Conservation (phyloP, 108 stramenopile species). For the Aureococcus anophagefferens region DNA sequence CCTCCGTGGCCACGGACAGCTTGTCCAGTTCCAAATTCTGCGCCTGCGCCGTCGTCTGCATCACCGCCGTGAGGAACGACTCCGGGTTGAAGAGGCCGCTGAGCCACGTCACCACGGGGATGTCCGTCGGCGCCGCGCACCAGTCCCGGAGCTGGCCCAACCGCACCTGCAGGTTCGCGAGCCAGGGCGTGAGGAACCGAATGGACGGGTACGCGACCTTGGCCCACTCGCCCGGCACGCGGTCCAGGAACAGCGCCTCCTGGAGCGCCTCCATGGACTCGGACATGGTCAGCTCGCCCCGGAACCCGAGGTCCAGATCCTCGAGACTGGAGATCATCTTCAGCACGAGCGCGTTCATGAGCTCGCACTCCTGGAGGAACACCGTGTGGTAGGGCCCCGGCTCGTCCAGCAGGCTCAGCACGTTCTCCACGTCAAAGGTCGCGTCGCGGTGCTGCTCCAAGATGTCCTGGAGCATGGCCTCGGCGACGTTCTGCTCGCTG, state of each 20-base stretch:
- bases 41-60: conserved; percentile 43
- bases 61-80: conserved; percentile 52
- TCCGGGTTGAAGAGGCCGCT: conserved; percentile 49
- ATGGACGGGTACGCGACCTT: conserved; percentile 38
- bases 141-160: conserved; percentile 27
- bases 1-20: conserved; percentile 40
- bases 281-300: conserved; percentile 29
- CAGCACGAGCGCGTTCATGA: conserved; percentile 41
- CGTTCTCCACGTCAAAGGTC: conserved; percentile 19
- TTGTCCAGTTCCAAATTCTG: conserved; percentile 38
- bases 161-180: conserved; percentile 23
- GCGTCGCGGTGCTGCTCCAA: conserved; percentile 26
- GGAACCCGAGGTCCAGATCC: conserved; percentile 38
- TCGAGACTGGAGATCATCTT: conserved; percentile 22
- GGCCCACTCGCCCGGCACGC: conserved; percentile 44
- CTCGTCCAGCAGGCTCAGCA: conserved; percentile 15
- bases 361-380: conserved; percentile 45
- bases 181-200: conserved; percentile 22
- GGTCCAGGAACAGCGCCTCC: conserved; percentile 19
- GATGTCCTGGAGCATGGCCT: conserved; percentile 31
- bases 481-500: conserved; percentile 20
- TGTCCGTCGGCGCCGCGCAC: background rate
- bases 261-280: conserved; percentile 46
- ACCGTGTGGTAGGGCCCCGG: conserved; percentile 36
- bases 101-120: conserved; percentile 36